A percentile compares a stretch with the other conserved stretches of the same genome.
phyloP scores from a whole-genome alignment of 768 basidiomycete species.

The Russula abietina region DNA sequence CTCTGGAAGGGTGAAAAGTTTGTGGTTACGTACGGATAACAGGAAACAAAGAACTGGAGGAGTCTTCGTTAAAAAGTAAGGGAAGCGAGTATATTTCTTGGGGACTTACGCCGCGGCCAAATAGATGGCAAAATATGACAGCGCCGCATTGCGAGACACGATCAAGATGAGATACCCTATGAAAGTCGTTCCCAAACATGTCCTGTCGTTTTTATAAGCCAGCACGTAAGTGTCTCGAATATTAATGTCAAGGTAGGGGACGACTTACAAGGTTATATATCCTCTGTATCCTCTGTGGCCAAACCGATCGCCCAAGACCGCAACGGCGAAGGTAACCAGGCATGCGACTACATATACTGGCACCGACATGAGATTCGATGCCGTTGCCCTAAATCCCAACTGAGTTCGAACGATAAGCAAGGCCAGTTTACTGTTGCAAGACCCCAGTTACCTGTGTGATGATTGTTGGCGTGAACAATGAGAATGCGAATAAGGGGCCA shows the following conservation, averaged over 20 bases:
- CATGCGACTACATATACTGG: background rate
- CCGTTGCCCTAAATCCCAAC: background rate
- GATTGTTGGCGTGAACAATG: background rate
- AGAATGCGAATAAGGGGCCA: background rate
- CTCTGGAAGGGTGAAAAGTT: background rate
- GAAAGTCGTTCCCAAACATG: background rate
- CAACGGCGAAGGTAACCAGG: background rate
- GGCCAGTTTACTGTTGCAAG: background rate
- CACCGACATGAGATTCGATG: background rate
- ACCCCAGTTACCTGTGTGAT: background rate
- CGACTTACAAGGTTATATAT: background rate
- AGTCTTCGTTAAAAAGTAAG: background rate
- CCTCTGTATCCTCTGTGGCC: conserved; percentile 1
- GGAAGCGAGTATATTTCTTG: background rate
- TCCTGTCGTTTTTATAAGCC: background rate
- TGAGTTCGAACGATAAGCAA: background rate
- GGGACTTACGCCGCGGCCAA: background rate
- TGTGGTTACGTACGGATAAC: background rate
- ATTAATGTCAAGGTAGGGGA: background rate
- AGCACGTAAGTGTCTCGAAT: too few species aligned
- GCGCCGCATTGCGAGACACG: background rate
- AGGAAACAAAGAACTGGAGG: background rate
- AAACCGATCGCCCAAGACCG: background rate
- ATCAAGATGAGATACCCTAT: background rate
- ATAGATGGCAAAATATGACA: background rate